phyloP scores from a whole-genome alignment of 23 red algal species.

The Gracilaria vermiculophylla region DNA sequence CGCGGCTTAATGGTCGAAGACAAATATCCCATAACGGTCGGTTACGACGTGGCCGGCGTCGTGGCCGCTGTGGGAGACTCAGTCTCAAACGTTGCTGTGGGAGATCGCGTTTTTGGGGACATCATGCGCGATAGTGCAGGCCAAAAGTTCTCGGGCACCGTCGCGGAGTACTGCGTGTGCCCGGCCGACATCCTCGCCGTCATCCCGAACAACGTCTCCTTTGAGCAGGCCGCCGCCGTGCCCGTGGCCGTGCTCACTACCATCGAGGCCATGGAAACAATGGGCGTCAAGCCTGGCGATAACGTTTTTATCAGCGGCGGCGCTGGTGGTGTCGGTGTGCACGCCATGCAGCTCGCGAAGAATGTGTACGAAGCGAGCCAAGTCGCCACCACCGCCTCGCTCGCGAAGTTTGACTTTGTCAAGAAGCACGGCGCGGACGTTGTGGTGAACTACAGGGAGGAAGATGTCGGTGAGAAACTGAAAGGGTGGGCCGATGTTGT shows the following conservation, averaged over 20 bases:
- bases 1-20: conserved; percentile 11
- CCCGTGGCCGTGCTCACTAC: conserved; percentile 34
- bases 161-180: conserved; percentile 28
- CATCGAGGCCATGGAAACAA: conserved; percentile 11
- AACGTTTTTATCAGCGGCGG: conserved; percentile 57
- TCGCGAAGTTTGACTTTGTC: conserved; percentile 54
- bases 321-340: conserved; percentile 60
- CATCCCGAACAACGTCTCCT: conserved; percentile 25
- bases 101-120: conserved; percentile 75
- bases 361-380: not conserved
- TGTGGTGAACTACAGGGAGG: conserved; percentile 48
- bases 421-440: conserved; percentile 43
- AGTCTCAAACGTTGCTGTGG: conserved; percentile 29
- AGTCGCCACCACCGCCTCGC: conserved; percentile 69
- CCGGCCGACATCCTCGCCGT: not conserved
- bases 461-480: conserved; percentile 40
- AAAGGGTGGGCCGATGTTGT: conserved; percentile 56
- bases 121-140: conserved; percentile 30
- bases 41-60: conserved; percentile 68
- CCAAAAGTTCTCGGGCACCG: conserved; percentile 29
- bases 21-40: conserved; percentile 34
- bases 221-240: conserved; percentile 37
- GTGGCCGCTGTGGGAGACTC: conserved; percentile 37
- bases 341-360: conserved; percentile 68
- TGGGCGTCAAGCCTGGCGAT: conserved; percentile 1